Evolutionary conservation across 768 basidiomycete genomes (phyloP).

Genomic region (Leucosporidium scottii): DNA sequence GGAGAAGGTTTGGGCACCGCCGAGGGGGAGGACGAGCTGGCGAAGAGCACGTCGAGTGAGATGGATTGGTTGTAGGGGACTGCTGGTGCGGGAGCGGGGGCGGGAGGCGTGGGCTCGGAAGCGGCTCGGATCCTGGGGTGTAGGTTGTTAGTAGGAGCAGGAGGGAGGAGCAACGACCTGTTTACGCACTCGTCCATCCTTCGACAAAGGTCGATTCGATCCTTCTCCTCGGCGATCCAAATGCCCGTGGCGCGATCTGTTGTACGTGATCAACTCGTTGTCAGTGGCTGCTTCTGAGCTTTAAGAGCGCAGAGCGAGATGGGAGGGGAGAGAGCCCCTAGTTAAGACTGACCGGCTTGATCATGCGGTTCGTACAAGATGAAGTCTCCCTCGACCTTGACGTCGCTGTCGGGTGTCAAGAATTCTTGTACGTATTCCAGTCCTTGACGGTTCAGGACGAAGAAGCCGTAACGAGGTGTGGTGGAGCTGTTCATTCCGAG

Average conservation of each 20-base stretch:
- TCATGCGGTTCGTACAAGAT: conserved; percentile 27
- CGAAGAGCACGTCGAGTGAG: conserved; percentile 36
- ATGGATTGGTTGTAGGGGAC: conserved; percentile 21
- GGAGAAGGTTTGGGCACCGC: not conserved
- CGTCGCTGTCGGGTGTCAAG: conserved; percentile 30
- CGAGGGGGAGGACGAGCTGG: not conserved
- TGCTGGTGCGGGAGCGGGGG: not conserved
- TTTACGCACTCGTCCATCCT: conserved; percentile 31
- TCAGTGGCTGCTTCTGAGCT: no score
- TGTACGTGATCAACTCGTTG: no score
- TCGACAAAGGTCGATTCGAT: conserved; percentile 26
- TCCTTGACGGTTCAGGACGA: conserved; percentile 35
- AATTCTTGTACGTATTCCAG: conserved; percentile 34
- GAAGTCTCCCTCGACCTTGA: conserved; percentile 30
- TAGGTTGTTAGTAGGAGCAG: no score
- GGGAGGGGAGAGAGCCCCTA: no score
- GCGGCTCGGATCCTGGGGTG: not conserved
- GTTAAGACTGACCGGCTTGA: conserved; percentile 14
- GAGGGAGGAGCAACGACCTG: no score
- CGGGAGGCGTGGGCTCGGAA: not conserved
- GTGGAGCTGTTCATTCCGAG: not conserved
- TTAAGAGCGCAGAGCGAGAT: no score
- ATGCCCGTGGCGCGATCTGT: conserved; percentile 34
- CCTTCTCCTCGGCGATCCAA: conserved; percentile 36
- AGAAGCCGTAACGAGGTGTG: conserved; percentile 26